phyloP scores from a whole-genome alignment of 192 early-diverging fungal genomes.

The Coemansia sp. region DNA sequence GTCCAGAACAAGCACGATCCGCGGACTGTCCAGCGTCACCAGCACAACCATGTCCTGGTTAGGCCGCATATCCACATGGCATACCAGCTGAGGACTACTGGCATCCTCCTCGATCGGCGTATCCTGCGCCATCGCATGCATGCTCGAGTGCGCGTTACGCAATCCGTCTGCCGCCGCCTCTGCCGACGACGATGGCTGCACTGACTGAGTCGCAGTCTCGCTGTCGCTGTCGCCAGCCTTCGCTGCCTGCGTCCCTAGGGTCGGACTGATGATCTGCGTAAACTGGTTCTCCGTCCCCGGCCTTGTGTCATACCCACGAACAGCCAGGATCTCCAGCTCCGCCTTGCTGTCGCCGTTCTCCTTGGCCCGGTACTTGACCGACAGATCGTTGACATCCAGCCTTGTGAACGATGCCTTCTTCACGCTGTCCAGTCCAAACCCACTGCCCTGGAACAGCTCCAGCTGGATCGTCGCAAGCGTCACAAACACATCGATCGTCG shows the following conservation, averaged over 20 bases:
- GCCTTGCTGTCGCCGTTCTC: constrained; percentile 66
- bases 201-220: neutral
- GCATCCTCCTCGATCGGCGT: constrained; percentile 39
- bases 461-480: constrained; percentile 71
- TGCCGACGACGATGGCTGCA: too few relatives aligned
- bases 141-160: constrained; percentile 20
- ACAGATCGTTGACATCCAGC: constrained; percentile 52
- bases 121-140: constrained; percentile 51
- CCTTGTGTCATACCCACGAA: constrained; percentile 80
- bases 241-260: constrained; percentile 8
- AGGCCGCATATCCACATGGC: constrained; percentile 52
- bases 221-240: neutral
- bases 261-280: constrained; percentile 72
- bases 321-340: constrained; percentile 66
- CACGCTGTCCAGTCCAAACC: constrained; percentile 53
- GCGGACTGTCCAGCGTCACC: constrained; percentile 79
- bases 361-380: constrained; percentile 59
- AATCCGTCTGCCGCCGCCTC: neutral
- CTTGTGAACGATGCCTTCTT: constrained; percentile 57
- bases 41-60: constrained; percentile 58
- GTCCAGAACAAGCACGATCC: constrained; percentile 83
- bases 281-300: constrained; percentile 74
- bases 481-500: constrained; percentile 59
- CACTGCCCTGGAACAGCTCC: constrained; percentile 74
- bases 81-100: constrained; percentile 46